Base-by-base conservation (phyloP, 352 stramenopile genomes). In the Lagenidium giganteum region DNA sequence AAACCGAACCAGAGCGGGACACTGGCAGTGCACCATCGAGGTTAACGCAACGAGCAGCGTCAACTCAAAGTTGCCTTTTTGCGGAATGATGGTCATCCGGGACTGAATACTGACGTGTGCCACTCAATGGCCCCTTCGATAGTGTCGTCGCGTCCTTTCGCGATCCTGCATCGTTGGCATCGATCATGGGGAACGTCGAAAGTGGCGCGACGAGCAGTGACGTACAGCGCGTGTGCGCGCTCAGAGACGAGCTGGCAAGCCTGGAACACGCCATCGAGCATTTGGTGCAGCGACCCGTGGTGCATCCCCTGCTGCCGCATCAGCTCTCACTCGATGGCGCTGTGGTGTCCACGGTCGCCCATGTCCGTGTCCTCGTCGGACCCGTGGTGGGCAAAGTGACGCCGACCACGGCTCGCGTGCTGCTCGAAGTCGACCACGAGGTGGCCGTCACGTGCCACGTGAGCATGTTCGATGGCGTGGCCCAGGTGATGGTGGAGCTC, bases 361-460 rank as follows among this genome's bases (percentile, higher is more conserved):
- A 58, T 20, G 73, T 85, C 1, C 61, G 57, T 12, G 73, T 89
- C n/a, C 39, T 75, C 8, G 26, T 89, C 6, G 76, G 76, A 1
- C 80, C 80, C 0, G 77, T 93, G 0, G 62, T 93, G 8, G 81
- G 78, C 13, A 74, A 64, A 54, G 71, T 91, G 24, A 70, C 75
- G 21, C 60, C 51, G 11, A 38, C 67, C 17, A 55, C 44, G 1
- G 78, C 76, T 28, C 58, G 73, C 5, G 61, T 93, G 37, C 50
- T 93, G 21, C 55, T 93, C 14, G 81, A 93, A 54, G 62, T 83
- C 6, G 64, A 78, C 51, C 42, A 43, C 17, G 35, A 39, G 0
- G 51, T 66, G 1, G 2, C 38, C 4, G 42, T 93, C 34, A 83
- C 60, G 8, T 79, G 69, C 16, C 70, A 80, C 26, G 47, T 85